Percentiles rank a stretch among this genome's conserved stretches.
phyloP scores from a whole-genome alignment of 2,329 filamentous ascomycete genomes.

The Pseudogymnoascus sp. region DNA sequence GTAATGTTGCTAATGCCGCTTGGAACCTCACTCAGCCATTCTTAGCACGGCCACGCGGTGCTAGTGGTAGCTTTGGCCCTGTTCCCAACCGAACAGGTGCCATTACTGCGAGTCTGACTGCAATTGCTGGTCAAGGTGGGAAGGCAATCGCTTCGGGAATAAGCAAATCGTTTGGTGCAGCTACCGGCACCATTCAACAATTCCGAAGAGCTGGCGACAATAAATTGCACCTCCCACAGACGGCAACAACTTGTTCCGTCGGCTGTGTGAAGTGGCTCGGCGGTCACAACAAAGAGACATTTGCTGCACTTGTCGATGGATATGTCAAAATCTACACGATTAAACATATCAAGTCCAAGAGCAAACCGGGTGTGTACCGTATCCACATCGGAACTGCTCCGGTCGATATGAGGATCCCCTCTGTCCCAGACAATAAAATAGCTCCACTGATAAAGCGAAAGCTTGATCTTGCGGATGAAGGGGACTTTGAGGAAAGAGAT shows the following conservation, averaged over 20 bases:
- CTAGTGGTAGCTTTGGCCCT: slow-evolving; percentile 19
- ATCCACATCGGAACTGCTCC: slow-evolving; percentile 50
- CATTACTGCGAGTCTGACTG: slow-evolving; percentile 23
- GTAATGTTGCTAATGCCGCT: slow-evolving; percentile 27
- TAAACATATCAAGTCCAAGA: slow-evolving; percentile 40
- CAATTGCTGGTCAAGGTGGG: slow-evolving; percentile 60
- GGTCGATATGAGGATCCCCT: slow-evolving; percentile 60
- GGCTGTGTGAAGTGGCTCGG: slow-evolving; percentile 60
- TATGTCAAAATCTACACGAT: slow-evolving; percentile 55
- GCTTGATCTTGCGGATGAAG: slow-evolving; percentile 39
- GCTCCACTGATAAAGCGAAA: slow-evolving; percentile 49
- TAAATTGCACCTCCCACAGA: slow-evolving; percentile 59
- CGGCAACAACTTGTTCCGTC: slow-evolving; percentile 44
- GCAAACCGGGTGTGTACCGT: slow-evolving; percentile 45
- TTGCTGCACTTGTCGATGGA: slow-evolving; percentile 51
- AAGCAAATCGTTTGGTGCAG: slow-evolving; percentile 61
- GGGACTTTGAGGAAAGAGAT: slow-evolving; percentile 25
- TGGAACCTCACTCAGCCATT: slow-evolving; percentile 29
- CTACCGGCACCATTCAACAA: slow-evolving; percentile 64
- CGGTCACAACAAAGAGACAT: slow-evolving; percentile 48
- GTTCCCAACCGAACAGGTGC: slow-evolving; percentile 23
- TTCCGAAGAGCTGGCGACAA: slow-evolving; percentile 71
- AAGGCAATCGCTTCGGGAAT: slow-evolving; percentile 68
- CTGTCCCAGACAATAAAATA: slow-evolving; percentile 52
- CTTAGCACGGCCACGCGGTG: slow-evolving; percentile 27